Conservation (phyloP, 2,329 filamentous ascomycete species). For the Pseudodiploospora longispora region DNA sequence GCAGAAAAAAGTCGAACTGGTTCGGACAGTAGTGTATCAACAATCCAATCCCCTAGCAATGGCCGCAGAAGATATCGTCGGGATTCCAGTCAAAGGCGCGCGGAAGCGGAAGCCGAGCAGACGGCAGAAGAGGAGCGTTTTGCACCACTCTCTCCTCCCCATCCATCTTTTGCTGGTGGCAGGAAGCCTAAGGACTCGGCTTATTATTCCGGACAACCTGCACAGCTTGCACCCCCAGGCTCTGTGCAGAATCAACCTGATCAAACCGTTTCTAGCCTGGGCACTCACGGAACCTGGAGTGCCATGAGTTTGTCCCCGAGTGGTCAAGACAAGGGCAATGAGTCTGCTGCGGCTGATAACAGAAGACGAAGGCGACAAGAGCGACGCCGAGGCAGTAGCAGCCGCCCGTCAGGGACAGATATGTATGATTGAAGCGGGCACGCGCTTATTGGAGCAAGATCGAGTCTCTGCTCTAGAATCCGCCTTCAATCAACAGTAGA, state of each 20-base stretch:
- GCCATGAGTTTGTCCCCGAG: constrained; percentile 40
- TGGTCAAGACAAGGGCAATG: constrained; percentile 25
- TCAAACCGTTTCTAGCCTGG: constrained; percentile 39
- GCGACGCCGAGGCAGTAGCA: constrained; percentile 35
- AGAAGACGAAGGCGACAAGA: constrained; percentile 49
- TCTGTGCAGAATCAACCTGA: constrained; percentile 18
- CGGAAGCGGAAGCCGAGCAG: constrained; percentile 39
- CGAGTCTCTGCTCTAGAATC: too few relatives aligned
- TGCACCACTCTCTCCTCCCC: constrained; percentile 44
- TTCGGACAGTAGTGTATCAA: constrained; percentile 50
- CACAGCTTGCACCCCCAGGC: constrained; percentile 34
- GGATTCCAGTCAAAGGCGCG: constrained; percentile 39
- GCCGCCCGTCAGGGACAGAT: constrained; percentile 24
- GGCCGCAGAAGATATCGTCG: constrained; percentile 44
- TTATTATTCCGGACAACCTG: constrained; percentile 47
- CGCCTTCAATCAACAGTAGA: too few relatives aligned
- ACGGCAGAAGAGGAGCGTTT: constrained; percentile 31
- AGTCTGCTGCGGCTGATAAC: constrained; percentile 37
- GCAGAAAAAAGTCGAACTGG: constrained; percentile 37
- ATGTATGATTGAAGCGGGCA: constrained; percentile 25
- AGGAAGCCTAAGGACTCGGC: constrained; percentile 50
- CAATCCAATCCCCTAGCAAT: constrained; percentile 42
- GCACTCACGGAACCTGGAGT: constrained; percentile 47
- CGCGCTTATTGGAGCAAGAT: too few relatives aligned
- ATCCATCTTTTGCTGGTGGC: constrained; percentile 46